Conservation (phyloP, 345 rosid species). For the rapeseed (Brassica napus) region DNA sequence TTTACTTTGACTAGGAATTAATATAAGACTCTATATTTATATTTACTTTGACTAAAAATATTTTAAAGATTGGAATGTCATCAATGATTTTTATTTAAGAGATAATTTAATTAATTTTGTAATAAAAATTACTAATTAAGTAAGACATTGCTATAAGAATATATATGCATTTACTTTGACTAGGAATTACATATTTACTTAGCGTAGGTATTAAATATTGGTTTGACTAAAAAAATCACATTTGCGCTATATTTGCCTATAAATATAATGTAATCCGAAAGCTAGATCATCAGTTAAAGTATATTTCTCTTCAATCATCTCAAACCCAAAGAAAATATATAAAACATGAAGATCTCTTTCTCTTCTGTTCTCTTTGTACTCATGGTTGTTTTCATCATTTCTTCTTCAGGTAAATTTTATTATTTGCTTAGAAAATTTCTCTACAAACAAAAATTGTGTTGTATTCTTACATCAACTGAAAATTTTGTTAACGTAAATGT, state of each 20-base stretch:
- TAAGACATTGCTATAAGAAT: no score
- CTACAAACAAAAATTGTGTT: background rate
- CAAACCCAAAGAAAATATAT: background rate
- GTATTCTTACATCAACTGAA: background rate
- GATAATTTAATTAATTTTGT: no score
- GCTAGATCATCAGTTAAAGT: background rate
- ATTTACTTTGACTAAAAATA: background rate
- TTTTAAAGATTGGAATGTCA: background rate
- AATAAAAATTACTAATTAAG: no score
- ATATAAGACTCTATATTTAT: no score
- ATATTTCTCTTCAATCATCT: background rate
- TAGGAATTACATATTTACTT: background rate
- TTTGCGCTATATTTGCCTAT: background rate
- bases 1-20: background rate
- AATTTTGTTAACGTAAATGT: background rate
- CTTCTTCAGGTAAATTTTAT: background rate
- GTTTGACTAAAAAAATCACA: background rate
- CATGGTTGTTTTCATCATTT: background rate
- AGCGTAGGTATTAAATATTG: background rate
- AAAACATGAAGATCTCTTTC: background rate
- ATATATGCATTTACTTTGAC: background rate
- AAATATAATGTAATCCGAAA: background rate
- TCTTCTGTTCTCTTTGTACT: background rate
- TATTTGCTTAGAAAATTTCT: background rate
- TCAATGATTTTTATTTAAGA: background rate